Evolutionary conservation across 495 filamentous ascomycete species (phyloP).

Genomic region (Cladorrhinum samala): DNA sequence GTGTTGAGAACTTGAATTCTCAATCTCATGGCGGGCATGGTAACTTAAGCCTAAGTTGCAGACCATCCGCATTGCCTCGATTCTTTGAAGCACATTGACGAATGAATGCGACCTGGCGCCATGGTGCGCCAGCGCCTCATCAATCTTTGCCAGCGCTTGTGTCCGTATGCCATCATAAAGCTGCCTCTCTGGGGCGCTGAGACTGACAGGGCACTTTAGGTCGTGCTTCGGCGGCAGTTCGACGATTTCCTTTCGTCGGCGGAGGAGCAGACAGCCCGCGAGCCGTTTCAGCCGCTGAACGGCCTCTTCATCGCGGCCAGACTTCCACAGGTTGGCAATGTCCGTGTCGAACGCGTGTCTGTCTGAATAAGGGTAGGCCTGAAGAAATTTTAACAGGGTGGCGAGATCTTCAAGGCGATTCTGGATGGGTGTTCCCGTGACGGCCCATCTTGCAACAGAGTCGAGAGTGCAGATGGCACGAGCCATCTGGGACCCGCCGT

Average conservation of each 20-base stretch:
- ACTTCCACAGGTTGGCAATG: conserved; percentile 30
- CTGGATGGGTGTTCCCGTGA: conserved; percentile 42
- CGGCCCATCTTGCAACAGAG: conserved; percentile 34
- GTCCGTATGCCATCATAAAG: conserved; percentile 24
- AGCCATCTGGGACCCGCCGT: conserved; percentile 29
- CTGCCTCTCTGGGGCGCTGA: conserved; percentile 24
- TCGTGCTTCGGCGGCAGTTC: conserved; percentile 27
- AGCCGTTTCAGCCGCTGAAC: conserved; percentile 34
- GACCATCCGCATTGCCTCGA: conserved; percentile 35
- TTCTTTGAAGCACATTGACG: conserved; percentile 35
- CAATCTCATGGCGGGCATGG: conserved; percentile 13
- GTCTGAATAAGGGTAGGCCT: conserved; percentile 34
- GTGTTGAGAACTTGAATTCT: background rate
- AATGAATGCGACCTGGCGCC: conserved; percentile 4
- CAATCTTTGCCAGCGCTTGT: conserved; percentile 19
- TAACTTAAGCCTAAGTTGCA: conserved; percentile 37
- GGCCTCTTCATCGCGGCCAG: conserved; percentile 25
- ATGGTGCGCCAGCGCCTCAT: conserved; percentile 11
- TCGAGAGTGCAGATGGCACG: conserved; percentile 30
- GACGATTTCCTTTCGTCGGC: conserved; percentile 32
- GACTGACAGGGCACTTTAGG: conserved; percentile 18
- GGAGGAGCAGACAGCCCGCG: conserved; percentile 26
- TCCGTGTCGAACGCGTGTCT: conserved; percentile 27
- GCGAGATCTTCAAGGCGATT: conserved; percentile 36
- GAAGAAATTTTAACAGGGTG: conserved; percentile 35